phyloP scores from a whole-genome alignment of 2,329 filamentous ascomycete species.

The Eutypella sp. region DNA sequence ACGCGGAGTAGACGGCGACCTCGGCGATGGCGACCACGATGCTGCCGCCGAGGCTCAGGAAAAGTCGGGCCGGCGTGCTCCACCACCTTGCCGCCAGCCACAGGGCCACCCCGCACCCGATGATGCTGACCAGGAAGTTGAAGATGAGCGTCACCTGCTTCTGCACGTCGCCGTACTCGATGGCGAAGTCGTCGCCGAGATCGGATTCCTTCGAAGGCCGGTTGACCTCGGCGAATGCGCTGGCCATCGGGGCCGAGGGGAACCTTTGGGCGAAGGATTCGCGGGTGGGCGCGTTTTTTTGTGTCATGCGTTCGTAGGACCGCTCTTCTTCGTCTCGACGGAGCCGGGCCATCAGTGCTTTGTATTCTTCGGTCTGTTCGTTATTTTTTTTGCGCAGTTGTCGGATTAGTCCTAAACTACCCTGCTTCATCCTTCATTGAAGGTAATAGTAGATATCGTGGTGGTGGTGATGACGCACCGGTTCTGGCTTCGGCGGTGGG shows the following conservation, averaged over 20 bases:
- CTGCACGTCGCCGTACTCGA: conserved; percentile 69
- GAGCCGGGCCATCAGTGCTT: conserved; percentile 79
- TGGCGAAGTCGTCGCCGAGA: conserved; percentile 51
- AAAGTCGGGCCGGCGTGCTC: conserved; percentile 64
- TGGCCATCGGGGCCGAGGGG: conserved; percentile 45
- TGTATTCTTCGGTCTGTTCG: conserved; percentile 70
- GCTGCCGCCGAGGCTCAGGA: conserved; percentile 66
- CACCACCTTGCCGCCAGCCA: conserved; percentile 77
- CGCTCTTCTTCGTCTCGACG: conserved; percentile 77
- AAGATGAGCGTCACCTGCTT: conserved; percentile 80
- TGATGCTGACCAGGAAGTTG: conserved; percentile 83
- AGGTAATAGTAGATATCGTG: too few relatives aligned
- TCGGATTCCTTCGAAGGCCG: conserved; percentile 41
- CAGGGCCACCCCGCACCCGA: conserved; percentile 70
- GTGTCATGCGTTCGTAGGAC: conserved; percentile 76
- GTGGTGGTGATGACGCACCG: conserved; percentile 45
- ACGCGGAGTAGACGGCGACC: conserved; percentile 71
- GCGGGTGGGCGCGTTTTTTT: conserved; percentile 47
- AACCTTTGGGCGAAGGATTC: conserved; percentile 59
- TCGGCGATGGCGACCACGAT: conserved; percentile 69
- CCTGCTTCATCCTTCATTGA: too few relatives aligned
- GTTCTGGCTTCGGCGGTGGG: conserved; percentile 72
- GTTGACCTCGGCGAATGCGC: conserved; percentile 52
- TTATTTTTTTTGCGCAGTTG: neutral
- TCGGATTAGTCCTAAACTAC: conserved; percentile 3